Evolutionary conservation across 2,329 filamentous ascomycete genomes (phyloP), one percentile per base, ranked within the genome.

Genomic region (Talaromyces atroroseus): DNA sequence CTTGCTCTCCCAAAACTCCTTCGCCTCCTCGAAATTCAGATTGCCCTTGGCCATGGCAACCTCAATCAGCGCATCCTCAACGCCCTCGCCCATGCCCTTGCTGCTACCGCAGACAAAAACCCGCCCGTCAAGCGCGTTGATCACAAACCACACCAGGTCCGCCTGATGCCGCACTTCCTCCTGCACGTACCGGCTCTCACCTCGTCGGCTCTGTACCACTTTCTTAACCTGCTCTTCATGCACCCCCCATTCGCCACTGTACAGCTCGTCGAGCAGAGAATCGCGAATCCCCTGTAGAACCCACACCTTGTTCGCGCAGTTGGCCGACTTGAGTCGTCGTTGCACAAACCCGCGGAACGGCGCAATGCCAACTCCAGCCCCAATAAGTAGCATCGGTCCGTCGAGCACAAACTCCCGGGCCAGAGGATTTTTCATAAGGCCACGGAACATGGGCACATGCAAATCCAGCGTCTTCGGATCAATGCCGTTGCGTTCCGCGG

Each of bases 301-400:
- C 92, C 92, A 96, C 65, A 96, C 92, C 77, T 96, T 96, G 80
- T 96, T 96, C 61, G 90, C 91, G 68, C 92, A 96, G 75, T 95
- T 96, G 68, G 92, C 92, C 60, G 91, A 94, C 80, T 92, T 92
- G 57, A 96, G 80, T 12, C 92, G 84, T 58, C 95, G 90, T 76
- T 97, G 89, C 46, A 99, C 95, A 71, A 99, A 99, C 57, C 94
- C 94, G 49, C 94, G 86, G 85, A 99, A 99, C 0, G 94, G 94
- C 11, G 94, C 94, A 72, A 99, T 92, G 61, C 94, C 94, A 21
- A 99, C 94, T 55, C 94, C 94, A 4, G 94, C 94, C 32, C 94
- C 94, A 64, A 99, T 96, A 49, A 99, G 82, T 38, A 99, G 85
- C 94, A 99, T 99, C 0, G 94, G 94, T 0, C 94, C 94, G 70